Base-by-base conservation (phyloP, 148 eudicot species). In the Fagopyrum homotropicum region DNA sequence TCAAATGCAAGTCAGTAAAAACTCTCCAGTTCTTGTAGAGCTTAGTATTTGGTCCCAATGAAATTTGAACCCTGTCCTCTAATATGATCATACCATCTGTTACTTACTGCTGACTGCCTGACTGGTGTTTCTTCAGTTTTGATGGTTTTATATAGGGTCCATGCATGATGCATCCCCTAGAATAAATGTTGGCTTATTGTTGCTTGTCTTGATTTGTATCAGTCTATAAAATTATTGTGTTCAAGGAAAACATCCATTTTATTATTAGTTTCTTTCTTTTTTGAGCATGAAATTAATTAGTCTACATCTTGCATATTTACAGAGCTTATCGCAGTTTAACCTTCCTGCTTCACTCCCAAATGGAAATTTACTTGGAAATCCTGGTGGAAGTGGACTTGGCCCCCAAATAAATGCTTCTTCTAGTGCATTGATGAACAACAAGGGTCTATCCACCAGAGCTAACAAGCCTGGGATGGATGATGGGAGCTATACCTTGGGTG, bases 271-370 rank as follows among this genome's bases (percentile, higher is more conserved):
- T 8, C 26, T 56, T 56, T 56, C 9, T 56, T 56, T 56, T 56
- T 56, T 6, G 52, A 56, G 26, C 10, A 4, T 51, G 16, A 56
- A 17, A 59, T 8, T 59, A 22, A 59, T 9, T 69, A 40, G 40
- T 72, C 50, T 63, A 76, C 70, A 6, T 80, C 29, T 72, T 75
- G 61, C 72, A 69, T 69, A 76, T 35, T 84, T 85, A 68, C 97
- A 95, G 99, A 89, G 96, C 52, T 30, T 95, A 80, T 92, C 99
- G 35, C 97, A 92, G 83, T 95, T 95, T 77, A 95, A 95, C 82
- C 97, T 94, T 82, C 98, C 98, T 1, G 50, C 52, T 71, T 87
- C 98, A 54, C 91, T 94, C 79, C 89, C 96, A 77, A 86, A 80
- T 84, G 90, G 88, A 72, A 92, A 86, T 73, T 72, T 83, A 43